Evolutionary conservation across 345 rosid species (phyloP).

Genomic region (Camelina hispida): DNA sequence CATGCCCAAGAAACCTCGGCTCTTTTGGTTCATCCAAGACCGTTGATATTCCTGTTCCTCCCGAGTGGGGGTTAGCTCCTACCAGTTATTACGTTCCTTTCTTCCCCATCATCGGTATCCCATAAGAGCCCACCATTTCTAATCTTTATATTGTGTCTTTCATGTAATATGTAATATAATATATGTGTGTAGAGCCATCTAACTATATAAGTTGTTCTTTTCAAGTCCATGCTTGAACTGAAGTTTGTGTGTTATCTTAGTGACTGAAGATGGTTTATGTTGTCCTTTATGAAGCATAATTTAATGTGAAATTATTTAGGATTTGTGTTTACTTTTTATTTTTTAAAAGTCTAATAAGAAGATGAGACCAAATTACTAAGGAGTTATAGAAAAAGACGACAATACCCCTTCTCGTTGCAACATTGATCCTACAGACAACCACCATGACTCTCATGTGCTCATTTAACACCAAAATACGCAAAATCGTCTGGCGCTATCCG

Average conservation of each 20-base stretch:
- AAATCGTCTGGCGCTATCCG: too few relatives aligned
- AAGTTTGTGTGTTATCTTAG: conserved; percentile 33
- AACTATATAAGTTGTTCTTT: conserved; percentile 17
- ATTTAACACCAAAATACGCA: not conserved
- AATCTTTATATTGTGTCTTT: not conserved
- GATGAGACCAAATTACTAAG: too few relatives aligned
- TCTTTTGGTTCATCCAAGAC: conserved; percentile 66
- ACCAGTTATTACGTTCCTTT: conserved; percentile 80
- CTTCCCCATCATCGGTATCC: conserved; percentile 88
- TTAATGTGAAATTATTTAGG: not conserved
- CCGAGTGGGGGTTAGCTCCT: conserved; percentile 91
- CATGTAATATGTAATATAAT: conserved; percentile 18
- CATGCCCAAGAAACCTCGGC: conserved; percentile 47
- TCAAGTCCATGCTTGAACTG: conserved; percentile 20
- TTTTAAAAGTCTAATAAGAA: too few relatives aligned
- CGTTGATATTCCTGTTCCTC: conserved; percentile 74
- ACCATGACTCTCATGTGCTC: not conserved
- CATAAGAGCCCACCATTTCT: conserved; percentile 44
- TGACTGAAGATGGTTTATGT: conserved; percentile 31
- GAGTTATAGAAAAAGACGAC: not conserved
- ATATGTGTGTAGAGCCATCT: conserved; percentile 22
- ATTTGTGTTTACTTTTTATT: not conserved
- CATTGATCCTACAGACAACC: not conserved
- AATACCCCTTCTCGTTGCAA: not conserved
- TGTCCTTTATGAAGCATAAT: conserved; percentile 5